A percentile compares a stretch with the other conserved stretches of the same genome.
phyloP scores from a whole-genome alignment of 257 asterid species.

The Solanum appendiculatum region DNA sequence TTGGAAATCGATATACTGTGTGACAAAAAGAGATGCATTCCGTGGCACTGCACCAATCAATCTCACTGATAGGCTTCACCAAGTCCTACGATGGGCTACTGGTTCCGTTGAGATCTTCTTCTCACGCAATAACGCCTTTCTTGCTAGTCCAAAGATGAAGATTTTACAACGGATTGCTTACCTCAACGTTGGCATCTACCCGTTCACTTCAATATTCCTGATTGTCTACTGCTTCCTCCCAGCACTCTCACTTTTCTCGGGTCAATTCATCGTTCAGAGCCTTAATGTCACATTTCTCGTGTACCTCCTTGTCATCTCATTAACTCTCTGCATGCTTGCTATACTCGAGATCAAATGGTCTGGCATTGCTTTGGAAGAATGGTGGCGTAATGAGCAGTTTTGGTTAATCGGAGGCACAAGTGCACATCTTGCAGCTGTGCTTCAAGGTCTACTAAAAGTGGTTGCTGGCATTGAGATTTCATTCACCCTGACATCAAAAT shows the following conservation, averaged over 20 bases:
- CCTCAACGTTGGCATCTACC: slow-evolving; percentile 79
- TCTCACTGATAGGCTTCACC: slow-evolving; percentile 81
- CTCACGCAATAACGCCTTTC: slow-evolving; percentile 64
- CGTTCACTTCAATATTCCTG: slow-evolving; percentile 67
- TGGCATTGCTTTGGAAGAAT: slow-evolving; percentile 59
- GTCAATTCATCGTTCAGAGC: slow-evolving; percentile 65
- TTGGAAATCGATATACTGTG: slow-evolving; percentile 79
- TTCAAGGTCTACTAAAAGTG: slow-evolving; percentile 77
- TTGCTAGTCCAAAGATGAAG: slow-evolving; percentile 73
- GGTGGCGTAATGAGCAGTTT: slow-evolving; percentile 94
- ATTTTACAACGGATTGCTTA: slow-evolving; percentile 65
- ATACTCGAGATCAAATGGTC: slow-evolving; percentile 85
- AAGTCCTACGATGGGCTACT: slow-evolving; percentile 91
- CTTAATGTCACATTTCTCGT: slow-evolving; percentile 58
- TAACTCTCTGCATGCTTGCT: slow-evolving; percentile 58
- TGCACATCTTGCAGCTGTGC: slow-evolving; percentile 83
- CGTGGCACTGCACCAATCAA: slow-evolving; percentile 91
- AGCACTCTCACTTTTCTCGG: slow-evolving; percentile 70
- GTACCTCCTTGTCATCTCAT: slow-evolving; percentile 56
- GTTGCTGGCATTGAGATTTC: slow-evolving; percentile 83
- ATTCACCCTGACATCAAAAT: slow-evolving; percentile 68
- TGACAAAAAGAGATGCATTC: slow-evolving; percentile 76
- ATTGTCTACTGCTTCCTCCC: slow-evolving; percentile 90
- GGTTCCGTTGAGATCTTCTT: slow-evolving; percentile 88
- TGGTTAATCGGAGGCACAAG: slow-evolving; percentile 91